Percentiles rank a stretch among this genome's conserved stretches.
phyloP scores from a whole-genome alignment of 2,329 filamentous ascomycete species.

The Fusarium secorum region DNA sequence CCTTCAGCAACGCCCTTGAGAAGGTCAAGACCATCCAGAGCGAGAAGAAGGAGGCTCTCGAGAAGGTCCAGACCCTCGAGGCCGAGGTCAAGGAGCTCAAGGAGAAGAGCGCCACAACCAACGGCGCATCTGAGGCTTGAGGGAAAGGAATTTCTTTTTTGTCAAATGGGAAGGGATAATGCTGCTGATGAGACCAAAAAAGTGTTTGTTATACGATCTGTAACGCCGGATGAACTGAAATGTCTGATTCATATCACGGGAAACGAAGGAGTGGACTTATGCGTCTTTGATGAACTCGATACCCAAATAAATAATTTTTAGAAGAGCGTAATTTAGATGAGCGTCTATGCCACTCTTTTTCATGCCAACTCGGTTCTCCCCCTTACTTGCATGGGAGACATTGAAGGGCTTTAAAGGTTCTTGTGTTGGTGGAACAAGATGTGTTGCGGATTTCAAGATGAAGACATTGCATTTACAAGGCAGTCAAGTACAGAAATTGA shows the following conservation, averaged over 20 bases:
- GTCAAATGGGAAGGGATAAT: slow-evolving; percentile 12
- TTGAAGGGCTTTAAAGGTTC: background rate
- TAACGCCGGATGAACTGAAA: slow-evolving; percentile 38
- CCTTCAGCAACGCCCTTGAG: slow-evolving; percentile 17
- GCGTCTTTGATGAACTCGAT: slow-evolving; percentile 45
- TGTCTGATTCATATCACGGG: slow-evolving; percentile 41
- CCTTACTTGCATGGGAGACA: background rate
- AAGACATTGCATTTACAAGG: background rate
- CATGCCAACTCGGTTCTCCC: slow-evolving; percentile 1
- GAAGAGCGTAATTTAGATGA: slow-evolving; percentile 36
- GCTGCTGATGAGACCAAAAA: slow-evolving; percentile 32
- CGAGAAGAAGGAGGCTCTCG: slow-evolving; percentile 32
- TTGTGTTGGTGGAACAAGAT: background rate
- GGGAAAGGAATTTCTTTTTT: background rate
- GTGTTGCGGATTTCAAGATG: background rate
- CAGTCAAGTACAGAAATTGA: background rate
- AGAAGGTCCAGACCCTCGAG: slow-evolving; percentile 31
- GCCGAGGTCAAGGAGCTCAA: slow-evolving; percentile 32
- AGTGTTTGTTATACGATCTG: slow-evolving; percentile 34
- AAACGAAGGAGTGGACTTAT: slow-evolving; percentile 43
- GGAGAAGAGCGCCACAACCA: slow-evolving; percentile 27
- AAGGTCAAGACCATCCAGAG: slow-evolving; percentile 15
- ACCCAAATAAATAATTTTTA: slow-evolving; percentile 43
- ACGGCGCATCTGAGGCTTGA: slow-evolving; percentile 30
- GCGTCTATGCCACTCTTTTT: slow-evolving; percentile 37